These are phyloP conservation scores for Pseudoturritis turrita DNA, from an alignment of 345 rosid genomes.

Conservation along the genomic window DNA sequence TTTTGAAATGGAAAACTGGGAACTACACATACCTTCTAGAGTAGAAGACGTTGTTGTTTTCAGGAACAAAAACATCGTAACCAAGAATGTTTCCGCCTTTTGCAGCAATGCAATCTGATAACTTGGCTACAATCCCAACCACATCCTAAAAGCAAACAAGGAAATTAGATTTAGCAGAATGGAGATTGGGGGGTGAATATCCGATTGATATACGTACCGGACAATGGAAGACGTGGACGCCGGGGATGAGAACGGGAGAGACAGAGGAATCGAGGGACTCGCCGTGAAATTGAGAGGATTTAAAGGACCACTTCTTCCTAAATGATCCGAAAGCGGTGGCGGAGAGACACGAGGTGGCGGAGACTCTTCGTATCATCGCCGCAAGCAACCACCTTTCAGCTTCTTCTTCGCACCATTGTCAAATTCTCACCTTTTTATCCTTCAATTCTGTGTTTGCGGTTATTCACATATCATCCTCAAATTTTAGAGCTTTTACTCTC, in stretches of 20 bases:
- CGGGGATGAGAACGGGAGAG: conserved; percentile 51
- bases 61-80: conserved; percentile 88
- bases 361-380: conserved; percentile 37
- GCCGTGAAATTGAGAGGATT: conserved; percentile 38
- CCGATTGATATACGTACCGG: conserved; percentile 47
- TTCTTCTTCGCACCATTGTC: not conserved
- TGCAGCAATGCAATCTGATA: conserved; percentile 90
- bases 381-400: conserved; percentile 11
- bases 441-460: not conserved
- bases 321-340: conserved; percentile 35
- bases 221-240: conserved; percentile 92
- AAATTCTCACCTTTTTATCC: not conserved
- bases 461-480: not conserved
- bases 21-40: conserved; percentile 70
- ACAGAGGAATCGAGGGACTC: conserved; percentile 44
- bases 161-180: too few relatives aligned
- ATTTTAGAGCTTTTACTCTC: not conserved
- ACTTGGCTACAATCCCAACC: conserved; percentile 85
- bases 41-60: conserved; percentile 72
- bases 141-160: conserved; percentile 44
- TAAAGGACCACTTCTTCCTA: conserved; percentile 49
- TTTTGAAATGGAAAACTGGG: not conserved
- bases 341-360: conserved; percentile 33
- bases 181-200: too few relatives aligned
- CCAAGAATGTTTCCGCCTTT: conserved; percentile 89